Percentiles rank a stretch among this genome's conserved stretches.
phyloP scores from a whole-genome alignment of 257 asterid genomes.

The Solanum lycopersicoides region DNA sequence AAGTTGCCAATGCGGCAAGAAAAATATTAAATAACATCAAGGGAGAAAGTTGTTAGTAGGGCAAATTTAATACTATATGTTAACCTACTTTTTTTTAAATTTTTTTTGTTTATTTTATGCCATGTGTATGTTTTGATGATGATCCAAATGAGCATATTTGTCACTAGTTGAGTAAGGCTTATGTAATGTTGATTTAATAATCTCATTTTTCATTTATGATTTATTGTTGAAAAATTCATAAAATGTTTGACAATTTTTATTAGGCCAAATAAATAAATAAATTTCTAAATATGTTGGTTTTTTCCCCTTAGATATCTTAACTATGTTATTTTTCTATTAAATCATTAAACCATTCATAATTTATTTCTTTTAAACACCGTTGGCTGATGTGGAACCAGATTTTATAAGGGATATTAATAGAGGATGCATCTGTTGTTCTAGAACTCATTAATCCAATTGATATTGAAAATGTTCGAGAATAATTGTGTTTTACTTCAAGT shows the following conservation, averaged over 20 bases:
- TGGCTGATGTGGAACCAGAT: too few species aligned
- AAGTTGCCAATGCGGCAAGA: not conserved
- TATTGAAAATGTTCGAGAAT: too few species aligned
- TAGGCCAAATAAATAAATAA: too few species aligned
- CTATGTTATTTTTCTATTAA: too few species aligned
- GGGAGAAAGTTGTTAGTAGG: not conserved
- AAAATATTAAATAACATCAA: not conserved
- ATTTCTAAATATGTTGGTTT: too few species aligned
- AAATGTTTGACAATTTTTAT: too few species aligned
- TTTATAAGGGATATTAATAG: too few species aligned
- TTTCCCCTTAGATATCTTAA: rapidly evolving
- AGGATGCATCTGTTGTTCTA: too few species aligned
- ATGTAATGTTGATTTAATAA: not conserved
- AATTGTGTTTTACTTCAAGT: too few species aligned
- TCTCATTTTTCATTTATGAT: not conserved
- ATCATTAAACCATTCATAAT: too few species aligned
- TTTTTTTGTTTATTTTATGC: not conserved
- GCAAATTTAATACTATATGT: not conserved
- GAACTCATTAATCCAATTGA: too few species aligned
- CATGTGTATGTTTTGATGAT: not conserved
- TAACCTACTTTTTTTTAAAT: not conserved
- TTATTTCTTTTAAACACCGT: too few species aligned
- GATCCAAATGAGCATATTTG: not conserved
- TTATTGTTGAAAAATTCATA: not conserved
- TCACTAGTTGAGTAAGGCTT: not conserved